Base-by-base conservation (phyloP, 2,329 filamentous ascomycete species). In the Penicillium concentricum region DNA sequence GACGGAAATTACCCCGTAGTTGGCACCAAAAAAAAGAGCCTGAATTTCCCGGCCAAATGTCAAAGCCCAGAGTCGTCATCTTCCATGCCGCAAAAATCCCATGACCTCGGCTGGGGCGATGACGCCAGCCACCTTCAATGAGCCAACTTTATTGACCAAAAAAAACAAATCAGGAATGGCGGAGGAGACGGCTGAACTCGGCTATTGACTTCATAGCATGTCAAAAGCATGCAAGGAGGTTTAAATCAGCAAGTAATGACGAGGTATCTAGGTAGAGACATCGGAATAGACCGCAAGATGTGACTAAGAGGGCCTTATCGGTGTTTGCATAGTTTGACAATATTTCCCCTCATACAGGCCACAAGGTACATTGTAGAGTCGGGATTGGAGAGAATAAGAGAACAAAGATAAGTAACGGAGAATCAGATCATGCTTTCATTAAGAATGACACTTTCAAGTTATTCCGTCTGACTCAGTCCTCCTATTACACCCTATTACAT, bases 391-490 rank as follows among this genome's bases (percentile, higher is more conserved):
- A 13, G 24, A 8, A 28, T 26, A 39, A 18, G n/a, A 18, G n/a
- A 7, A 44, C 12, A 41, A 38, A 46, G 49, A n/a, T 18, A 35
- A 28, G 35, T 43, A 34, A 22, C 26, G 28, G 28, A 52, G 41
- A 12, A 18, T 46, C 28, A 20, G 32, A 49, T 58, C 32, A 50
- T 49, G 35, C 39, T 42, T 28, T 41, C 50, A 28, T 20, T 38
- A 16, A 22, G 35, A 46, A 47, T 47, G 42, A 49, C 51, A 18
- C 16, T 5, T 26, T 58, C 46, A 53, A 50, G 45, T 30, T 41
- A 43, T 50, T 37, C 49, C 49, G 46, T 63, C 61, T 66, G 64
- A 66, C 56, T 66, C 62, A 66, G 64, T 55, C 52, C 56, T 53
- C 42, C 48, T 58, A 44, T 54, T 54, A 38, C 42, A 41, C 51